Evolutionary conservation across 768 basidiomycete genomes (phyloP).

Genomic region (Hysterangium stoloniferum): DNA sequence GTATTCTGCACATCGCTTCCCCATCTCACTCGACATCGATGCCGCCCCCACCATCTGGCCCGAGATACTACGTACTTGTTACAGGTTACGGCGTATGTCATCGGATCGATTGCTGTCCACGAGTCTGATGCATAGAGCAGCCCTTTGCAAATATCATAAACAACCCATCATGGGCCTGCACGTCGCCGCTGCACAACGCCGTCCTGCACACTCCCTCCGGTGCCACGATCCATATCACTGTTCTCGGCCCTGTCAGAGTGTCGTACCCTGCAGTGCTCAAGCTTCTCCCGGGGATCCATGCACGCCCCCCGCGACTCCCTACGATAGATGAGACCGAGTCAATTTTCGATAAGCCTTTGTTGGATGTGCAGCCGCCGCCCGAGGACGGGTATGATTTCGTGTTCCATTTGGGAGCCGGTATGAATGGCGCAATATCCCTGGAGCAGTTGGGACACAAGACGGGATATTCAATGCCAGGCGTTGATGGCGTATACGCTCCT

Average conservation of each 20-base stretch:
- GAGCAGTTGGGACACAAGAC: constrained; percentile 60
- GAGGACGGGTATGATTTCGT: constrained; percentile 57
- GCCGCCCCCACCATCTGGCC: neutral
- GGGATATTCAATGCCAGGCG: constrained; percentile 65
- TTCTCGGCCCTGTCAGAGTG: constrained; percentile 46
- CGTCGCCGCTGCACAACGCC: constrained; percentile 51
- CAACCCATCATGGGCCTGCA: constrained; percentile 72
- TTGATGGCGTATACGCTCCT: constrained; percentile 48
- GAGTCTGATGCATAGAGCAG: constrained; percentile 22
- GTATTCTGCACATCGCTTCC: no score
- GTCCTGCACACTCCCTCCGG: constrained; percentile 36
- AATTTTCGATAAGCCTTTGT: constrained; percentile 20
- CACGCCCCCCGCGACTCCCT: constrained; percentile 45
- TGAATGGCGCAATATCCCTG: constrained; percentile 53
- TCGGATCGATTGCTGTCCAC: neutral
- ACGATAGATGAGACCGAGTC: constrained; percentile 31
- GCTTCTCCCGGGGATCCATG: constrained; percentile 50
- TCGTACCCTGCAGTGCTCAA: constrained; percentile 49
- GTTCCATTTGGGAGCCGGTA: constrained; percentile 63
- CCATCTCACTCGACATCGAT: neutral
- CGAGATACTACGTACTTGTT: constrained; percentile 1
- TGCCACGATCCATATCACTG: constrained; percentile 47
- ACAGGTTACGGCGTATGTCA: constrained; percentile 7
- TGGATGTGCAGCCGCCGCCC: constrained; percentile 20
- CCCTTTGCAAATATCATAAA: constrained; percentile 47